A percentile compares a stretch with the other conserved stretches of the same genome.
Conservation (phyloP, 495 filamentous ascomycete species). For the Aspergillus sparsus region DNA sequence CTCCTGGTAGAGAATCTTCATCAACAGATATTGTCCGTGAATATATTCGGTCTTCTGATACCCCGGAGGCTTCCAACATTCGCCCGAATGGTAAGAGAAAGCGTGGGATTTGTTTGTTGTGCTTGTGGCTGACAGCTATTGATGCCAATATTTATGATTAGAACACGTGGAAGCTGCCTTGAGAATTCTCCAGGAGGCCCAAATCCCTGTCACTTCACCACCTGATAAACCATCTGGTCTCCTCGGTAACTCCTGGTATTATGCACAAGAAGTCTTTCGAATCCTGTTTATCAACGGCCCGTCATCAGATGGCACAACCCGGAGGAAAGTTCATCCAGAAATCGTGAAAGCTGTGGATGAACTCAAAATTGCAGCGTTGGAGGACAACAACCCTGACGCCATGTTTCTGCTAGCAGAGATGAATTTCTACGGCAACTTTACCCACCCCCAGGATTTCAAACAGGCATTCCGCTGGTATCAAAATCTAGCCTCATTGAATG, state of each 20-base stretch:
- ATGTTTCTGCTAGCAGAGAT: constrained; percentile 89
- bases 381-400: constrained; percentile 76
- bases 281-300: constrained; percentile 55
- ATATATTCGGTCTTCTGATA: constrained; percentile 20
- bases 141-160: constrained; percentile 14
- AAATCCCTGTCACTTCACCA: constrained; percentile 26
- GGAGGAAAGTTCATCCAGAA: constrained; percentile 33
- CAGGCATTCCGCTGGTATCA: constrained; percentile 82
- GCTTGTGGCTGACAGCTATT: constrained; percentile 13
- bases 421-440: constrained; percentile 95
- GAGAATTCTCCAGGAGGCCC: constrained; percentile 35
- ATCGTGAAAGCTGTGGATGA: constrained; percentile 63
- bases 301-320: constrained; percentile 24
- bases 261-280: constrained; percentile 49
- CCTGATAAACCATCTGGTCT: constrained; percentile 47
- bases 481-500: constrained; percentile 70
- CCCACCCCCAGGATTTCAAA: constrained; percentile 79
- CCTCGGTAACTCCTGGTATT: constrained; percentile 48
- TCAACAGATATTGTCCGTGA: constrained; percentile 25
- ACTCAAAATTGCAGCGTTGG: constrained; percentile 70
- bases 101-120: neutral
- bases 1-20: constrained; percentile 21
- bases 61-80: constrained; percentile 22
- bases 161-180: constrained; percentile 43
- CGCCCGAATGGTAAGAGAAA: constrained; percentile 37